Evolutionary conservation across 164 flowering plant species (phyloP).

Genomic region (Aristolochia fimbriata): DNA sequence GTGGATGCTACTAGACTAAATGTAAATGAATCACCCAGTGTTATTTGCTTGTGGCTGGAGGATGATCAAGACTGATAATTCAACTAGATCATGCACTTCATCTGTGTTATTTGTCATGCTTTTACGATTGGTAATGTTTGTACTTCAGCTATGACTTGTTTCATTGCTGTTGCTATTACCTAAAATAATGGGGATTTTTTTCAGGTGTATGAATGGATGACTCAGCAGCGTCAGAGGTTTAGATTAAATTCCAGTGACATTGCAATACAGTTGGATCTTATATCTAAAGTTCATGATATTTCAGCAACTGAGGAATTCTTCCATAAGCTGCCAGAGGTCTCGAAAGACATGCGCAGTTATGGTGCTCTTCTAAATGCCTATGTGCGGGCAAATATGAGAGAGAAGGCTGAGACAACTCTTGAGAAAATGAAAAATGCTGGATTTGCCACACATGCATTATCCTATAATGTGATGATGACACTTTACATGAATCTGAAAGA

Average conservation of each 20-base stretch:
- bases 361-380: conserved; percentile 80
- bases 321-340: conserved; percentile 31
- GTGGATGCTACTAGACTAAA: too few species aligned
- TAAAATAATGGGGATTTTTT: conserved; percentile 1
- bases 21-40: too few species aligned
- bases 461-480: conserved; percentile 90
- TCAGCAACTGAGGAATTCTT: conserved; percentile 66
- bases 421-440: conserved; percentile 48
- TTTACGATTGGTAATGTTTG: neutral
- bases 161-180: neutral
- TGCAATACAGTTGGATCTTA: conserved; percentile 80
- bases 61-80: too few species aligned
- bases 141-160: too few species aligned
- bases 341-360: conserved; percentile 54
- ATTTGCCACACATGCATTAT: conserved; percentile 41
- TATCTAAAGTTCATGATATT: conserved; percentile 67
- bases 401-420: conserved; percentile 31
- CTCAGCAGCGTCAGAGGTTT: conserved; percentile 45
- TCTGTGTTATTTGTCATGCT: neutral
- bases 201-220: conserved; percentile 95
- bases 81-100: too few species aligned
- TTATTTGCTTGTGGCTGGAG: too few species aligned
- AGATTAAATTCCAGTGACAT: conserved; percentile 56
- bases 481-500: conserved; percentile 71
- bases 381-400: conserved; percentile 43